A percentile compares a stretch with the other conserved stretches of the same genome.
These are phyloP conservation scores for Gloeostereum incarnatum DNA, from an alignment of 768 basidiomycete species.

Conservation along the genomic window DNA sequence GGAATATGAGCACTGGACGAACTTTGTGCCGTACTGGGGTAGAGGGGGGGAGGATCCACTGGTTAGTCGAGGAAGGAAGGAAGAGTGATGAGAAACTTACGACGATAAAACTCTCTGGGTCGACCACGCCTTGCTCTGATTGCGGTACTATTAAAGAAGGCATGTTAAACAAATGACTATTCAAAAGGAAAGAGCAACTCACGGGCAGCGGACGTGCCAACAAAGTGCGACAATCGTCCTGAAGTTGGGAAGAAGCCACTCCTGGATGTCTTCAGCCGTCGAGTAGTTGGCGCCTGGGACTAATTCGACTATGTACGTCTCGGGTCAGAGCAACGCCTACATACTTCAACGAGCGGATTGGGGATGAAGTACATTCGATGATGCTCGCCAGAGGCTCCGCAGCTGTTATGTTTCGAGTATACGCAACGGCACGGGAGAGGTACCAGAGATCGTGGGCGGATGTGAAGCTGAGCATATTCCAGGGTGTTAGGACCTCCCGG, in stretches of 20 bases:
- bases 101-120: slow-evolving; percentile 5
- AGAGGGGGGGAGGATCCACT: not conserved
- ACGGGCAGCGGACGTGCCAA: slow-evolving; percentile 5
- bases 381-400: slow-evolving; percentile 9
- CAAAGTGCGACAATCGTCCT: slow-evolving; percentile 3
- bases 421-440: slow-evolving; percentile 2
- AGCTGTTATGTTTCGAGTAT: slow-evolving; percentile 6
- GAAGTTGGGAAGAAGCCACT: not conserved
- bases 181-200: not conserved
- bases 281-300: not conserved
- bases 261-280: not conserved
- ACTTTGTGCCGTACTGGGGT: slow-evolving; percentile 23
- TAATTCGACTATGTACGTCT: too few relatives aligned
- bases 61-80: not conserved
- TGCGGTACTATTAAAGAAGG: slow-evolving; percentile 4
- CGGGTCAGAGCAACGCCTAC: too few relatives aligned
- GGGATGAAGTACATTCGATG: too few relatives aligned
- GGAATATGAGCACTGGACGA: too few relatives aligned
- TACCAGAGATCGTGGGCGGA: not conserved
- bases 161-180: not conserved
- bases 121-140: slow-evolving; percentile 7
- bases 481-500: too few relatives aligned
- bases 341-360: too few relatives aligned
- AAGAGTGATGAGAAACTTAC: slow-evolving; percentile 2
- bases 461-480: not conserved